Evolutionary conservation across 192 early-diverging fungal genomes (phyloP).

Genomic region (Gigaspora rosea): DNA sequence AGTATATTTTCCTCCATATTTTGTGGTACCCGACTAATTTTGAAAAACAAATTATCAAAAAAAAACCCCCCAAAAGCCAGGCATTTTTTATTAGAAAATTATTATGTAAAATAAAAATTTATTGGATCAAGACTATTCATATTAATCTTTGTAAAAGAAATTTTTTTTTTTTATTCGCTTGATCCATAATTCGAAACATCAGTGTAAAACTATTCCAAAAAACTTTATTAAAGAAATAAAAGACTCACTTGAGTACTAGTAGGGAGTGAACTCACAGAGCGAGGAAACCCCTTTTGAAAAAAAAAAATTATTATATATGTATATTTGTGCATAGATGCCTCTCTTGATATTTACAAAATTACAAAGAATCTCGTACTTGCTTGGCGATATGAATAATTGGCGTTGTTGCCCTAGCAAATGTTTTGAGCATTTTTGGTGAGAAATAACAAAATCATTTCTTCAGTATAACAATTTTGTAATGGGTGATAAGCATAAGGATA

Average conservation of each 20-base stretch:
- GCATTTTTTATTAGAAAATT: background rate
- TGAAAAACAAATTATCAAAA: background rate
- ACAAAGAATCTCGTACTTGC: background rate
- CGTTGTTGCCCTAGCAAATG: background rate
- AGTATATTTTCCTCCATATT: slow-evolving; percentile 93
- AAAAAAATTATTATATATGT: background rate
- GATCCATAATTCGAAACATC: no score
- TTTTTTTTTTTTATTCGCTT: no score
- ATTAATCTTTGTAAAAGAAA: background rate
- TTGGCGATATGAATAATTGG: background rate
- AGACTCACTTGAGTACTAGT: background rate
- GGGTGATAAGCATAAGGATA: no score
- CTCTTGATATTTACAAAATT: background rate
- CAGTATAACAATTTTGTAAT: no score
- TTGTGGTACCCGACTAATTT: slow-evolving; percentile 37
- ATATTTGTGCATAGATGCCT: background rate
- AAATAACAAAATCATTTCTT: no score
- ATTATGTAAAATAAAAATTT: background rate
- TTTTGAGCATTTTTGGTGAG: slow-evolving; percentile 3
- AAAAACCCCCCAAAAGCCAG: background rate
- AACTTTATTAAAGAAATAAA: background rate
- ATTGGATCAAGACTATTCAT: background rate
- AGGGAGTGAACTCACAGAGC: background rate
- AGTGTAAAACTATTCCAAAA: background rate
- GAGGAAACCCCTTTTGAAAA: background rate